Percentiles rank a stretch among this genome's conserved stretches.
phyloP scores from a whole-genome alignment of 192 early-diverging fungal genomes.

The Kappamyces sp. region DNA sequence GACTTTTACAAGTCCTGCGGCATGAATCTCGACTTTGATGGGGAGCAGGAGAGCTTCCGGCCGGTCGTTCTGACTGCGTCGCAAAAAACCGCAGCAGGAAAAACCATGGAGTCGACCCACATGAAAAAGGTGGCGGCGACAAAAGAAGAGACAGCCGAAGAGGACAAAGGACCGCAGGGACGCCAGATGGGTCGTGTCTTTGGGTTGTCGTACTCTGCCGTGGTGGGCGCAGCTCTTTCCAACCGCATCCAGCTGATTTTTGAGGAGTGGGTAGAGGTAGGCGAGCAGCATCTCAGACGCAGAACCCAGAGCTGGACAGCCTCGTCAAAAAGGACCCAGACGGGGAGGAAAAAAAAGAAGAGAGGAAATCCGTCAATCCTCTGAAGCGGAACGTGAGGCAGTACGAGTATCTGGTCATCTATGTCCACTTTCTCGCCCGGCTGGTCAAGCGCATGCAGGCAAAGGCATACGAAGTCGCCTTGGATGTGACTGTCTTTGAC shows the following conservation, averaged over 20 bases:
- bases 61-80: neutral
- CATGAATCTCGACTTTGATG: conserved; percentile 33
- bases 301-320: neutral
- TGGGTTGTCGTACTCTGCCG: no score
- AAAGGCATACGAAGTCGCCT: conserved; percentile 34
- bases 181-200: neutral
- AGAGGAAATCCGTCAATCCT: no score
- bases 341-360: no score
- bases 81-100: neutral
- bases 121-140: neutral
- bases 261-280: conserved; percentile 21
- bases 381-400: conserved; percentile 5
- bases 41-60: conserved; percentile 13
- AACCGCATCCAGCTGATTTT: conserved; percentile 28
- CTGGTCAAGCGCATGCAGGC: conserved; percentile 37
- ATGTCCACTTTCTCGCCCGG: conserved; percentile 49
- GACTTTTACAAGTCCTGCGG: conserved; percentile 39
- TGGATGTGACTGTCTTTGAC: conserved; percentile 28
- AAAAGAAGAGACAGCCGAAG: neutral
- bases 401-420: conserved; percentile 53
- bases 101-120: conserved; percentile 1
- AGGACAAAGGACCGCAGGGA: conserved; percentile 1
- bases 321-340: no score
- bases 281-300: neutral
- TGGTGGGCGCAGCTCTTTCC: neutral